phyloP scores from a whole-genome alignment of 306 rosid genomes.

The Aeschynomene evenia region DNA sequence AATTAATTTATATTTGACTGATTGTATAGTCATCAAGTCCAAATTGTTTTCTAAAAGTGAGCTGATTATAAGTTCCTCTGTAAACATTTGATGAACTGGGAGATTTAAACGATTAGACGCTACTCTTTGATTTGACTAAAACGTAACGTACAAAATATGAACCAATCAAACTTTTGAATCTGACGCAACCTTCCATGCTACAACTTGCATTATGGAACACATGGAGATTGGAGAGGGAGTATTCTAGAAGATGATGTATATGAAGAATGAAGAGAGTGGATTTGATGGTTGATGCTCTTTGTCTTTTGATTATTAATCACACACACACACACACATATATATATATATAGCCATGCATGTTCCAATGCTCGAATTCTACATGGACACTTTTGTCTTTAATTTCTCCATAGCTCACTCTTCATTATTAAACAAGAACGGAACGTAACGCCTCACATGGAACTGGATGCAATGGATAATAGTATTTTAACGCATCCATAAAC shows the following conservation, averaged over 20 bases:
- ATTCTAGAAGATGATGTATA: neutral
- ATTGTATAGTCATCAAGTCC: no score
- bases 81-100: no score
- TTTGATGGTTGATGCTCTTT: neutral
- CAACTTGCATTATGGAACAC: neutral
- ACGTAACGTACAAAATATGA: no score
- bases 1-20: no score
- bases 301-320: no score
- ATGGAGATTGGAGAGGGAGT: neutral
- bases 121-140: no score
- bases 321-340: no score
- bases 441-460: constrained; percentile 49
- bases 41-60: no score
- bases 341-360: constrained; percentile 20
- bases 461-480: constrained; percentile 38
- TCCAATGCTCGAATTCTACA: constrained; percentile 40
- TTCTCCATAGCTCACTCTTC: neutral
- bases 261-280: neutral
- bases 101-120: no score
- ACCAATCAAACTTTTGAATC: no score
- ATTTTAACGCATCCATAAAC: constrained; percentile 32
- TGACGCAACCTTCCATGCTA: neutral
- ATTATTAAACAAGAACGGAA: constrained; percentile 4
- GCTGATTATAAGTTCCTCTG: no score
- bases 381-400: constrained; percentile 21